Evolutionary conservation across 1,284 basidiomycete species (phyloP).

Genomic region (Macrocystidia cucumis): DNA sequence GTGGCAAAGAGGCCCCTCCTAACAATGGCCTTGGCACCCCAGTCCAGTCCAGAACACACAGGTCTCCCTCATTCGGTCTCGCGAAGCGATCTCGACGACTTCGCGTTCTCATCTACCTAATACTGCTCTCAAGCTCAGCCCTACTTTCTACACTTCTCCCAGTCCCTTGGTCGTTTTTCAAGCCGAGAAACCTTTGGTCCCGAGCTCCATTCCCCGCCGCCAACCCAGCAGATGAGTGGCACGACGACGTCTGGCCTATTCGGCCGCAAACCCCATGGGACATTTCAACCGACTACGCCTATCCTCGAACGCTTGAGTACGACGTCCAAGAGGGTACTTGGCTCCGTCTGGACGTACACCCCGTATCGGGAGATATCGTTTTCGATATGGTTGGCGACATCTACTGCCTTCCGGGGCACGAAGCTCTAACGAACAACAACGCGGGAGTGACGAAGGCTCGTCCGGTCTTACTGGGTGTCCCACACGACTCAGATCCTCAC

Average conservation of each 20-base stretch:
- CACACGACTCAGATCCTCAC: slow-evolving; percentile 62
- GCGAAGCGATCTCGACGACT: no score
- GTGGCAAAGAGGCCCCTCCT: slow-evolving; percentile 12
- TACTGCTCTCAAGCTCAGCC: no score
- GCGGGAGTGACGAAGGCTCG: slow-evolving; percentile 27
- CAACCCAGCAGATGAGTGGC: slow-evolving; percentile 28
- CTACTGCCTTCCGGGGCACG: slow-evolving; percentile 52
- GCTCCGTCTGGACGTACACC: slow-evolving; percentile 65
- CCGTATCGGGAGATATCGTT: slow-evolving; percentile 57
- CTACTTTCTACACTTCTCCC: no score
- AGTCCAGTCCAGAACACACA: no score
- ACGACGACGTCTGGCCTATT: slow-evolving; percentile 58
- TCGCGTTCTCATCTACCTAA: no score
- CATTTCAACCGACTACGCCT: slow-evolving; percentile 70
- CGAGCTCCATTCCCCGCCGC: background rate
- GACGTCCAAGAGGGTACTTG: slow-evolving; percentile 68
- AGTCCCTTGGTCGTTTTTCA: no score
- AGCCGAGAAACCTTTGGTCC: no score
- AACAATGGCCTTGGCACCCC: no score
- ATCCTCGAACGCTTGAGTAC: slow-evolving; percentile 55
- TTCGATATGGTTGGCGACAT: slow-evolving; percentile 72
- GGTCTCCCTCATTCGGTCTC: no score
- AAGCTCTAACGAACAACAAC: slow-evolving; percentile 12
- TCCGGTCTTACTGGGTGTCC: slow-evolving; percentile 50
- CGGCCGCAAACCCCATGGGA: slow-evolving; percentile 62